Percentiles rank a stretch among this genome's conserved stretches.
Conservation (phyloP, 192 early-diverging fungal species). For the Umbelopsis ramanniana region DNA sequence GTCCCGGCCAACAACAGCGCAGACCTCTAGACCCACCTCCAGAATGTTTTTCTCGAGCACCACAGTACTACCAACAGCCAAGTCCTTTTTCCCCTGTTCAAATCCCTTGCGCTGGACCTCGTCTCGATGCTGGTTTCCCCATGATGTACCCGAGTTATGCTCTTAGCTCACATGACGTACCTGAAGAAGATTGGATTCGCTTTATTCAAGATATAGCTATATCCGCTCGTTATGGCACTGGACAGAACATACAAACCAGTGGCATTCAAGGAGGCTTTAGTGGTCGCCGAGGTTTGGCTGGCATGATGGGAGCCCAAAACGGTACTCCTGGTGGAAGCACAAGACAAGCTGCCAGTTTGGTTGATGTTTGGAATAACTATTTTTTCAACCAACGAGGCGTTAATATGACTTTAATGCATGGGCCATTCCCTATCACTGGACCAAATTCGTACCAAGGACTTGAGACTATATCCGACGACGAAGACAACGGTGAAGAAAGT, state of each 20-base stretch:
- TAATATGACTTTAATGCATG: background rate
- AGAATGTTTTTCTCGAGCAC: background rate
- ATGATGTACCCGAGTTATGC: background rate
- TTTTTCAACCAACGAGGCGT: background rate
- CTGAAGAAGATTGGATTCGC: background rate
- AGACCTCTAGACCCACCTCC: constrained; percentile 4
- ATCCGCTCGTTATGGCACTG: background rate
- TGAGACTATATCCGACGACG: background rate
- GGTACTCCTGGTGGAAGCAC: background rate
- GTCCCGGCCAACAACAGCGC: background rate
- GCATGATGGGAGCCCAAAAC: background rate
- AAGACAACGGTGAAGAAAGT: background rate
- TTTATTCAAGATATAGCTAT: constrained; percentile 7
- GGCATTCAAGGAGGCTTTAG: background rate
- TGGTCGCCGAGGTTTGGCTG: background rate
- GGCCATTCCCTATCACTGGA: background rate
- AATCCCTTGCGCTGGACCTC: background rate
- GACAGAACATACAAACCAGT: background rate
- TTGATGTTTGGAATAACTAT: background rate
- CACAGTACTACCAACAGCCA: background rate
- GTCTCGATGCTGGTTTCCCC: background rate
- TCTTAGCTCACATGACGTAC: background rate
- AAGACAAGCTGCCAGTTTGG: background rate
- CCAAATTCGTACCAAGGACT: background rate
- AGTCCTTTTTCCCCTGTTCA: background rate